phyloP scores from a whole-genome alignment of 352 stramenopile species.

The Albugo candida region DNA sequence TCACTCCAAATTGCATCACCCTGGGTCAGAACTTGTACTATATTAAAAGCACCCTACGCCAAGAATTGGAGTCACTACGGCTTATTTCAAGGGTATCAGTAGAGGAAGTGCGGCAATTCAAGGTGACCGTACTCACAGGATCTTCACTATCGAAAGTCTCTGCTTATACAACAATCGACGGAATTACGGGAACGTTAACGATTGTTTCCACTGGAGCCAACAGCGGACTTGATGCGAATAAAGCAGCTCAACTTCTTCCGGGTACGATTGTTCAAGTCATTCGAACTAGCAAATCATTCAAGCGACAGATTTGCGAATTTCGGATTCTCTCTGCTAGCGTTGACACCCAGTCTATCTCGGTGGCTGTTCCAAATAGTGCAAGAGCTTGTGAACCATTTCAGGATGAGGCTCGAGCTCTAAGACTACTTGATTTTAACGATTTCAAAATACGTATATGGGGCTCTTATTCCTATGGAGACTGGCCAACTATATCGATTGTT shows the following conservation, averaged over 20 bases:
- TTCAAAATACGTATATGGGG: slow-evolving; percentile 58
- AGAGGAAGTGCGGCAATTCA: slow-evolving; percentile 31
- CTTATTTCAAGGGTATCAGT: slow-evolving; percentile 28
- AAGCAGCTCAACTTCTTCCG: slow-evolving; percentile 14
- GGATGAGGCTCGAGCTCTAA: slow-evolving; percentile 21
- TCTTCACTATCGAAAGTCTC: slow-evolving; percentile 21
- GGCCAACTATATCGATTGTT: slow-evolving; percentile 49
- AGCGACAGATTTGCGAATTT: slow-evolving; percentile 40
- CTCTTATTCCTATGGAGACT: slow-evolving; percentile 37
- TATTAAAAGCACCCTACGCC: slow-evolving; percentile 10
- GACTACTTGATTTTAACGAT: slow-evolving; percentile 44
- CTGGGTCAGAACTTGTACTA: slow-evolving; percentile 16
- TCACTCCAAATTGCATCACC: slow-evolving; percentile 7
- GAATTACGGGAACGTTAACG: slow-evolving; percentile 10
- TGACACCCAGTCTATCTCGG: too few species aligned
- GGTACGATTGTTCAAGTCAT: slow-evolving; percentile 43
- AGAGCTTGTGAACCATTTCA: slow-evolving; percentile 21
- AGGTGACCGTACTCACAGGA: slow-evolving; percentile 29
- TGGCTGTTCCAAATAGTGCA: neutral
- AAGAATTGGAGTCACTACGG: slow-evolving; percentile 18
- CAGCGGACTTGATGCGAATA: slow-evolving; percentile 12
- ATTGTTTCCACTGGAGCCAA: slow-evolving; percentile 12
- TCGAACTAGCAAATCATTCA: slow-evolving; percentile 50
- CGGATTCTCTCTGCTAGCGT: slow-evolving; percentile 5
- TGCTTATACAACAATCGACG: slow-evolving; percentile 11